These are phyloP conservation scores for Hordeum pubiflorum DNA, from an alignment of 202 grass and related monocot species.

Conservation along the genomic window DNA sequence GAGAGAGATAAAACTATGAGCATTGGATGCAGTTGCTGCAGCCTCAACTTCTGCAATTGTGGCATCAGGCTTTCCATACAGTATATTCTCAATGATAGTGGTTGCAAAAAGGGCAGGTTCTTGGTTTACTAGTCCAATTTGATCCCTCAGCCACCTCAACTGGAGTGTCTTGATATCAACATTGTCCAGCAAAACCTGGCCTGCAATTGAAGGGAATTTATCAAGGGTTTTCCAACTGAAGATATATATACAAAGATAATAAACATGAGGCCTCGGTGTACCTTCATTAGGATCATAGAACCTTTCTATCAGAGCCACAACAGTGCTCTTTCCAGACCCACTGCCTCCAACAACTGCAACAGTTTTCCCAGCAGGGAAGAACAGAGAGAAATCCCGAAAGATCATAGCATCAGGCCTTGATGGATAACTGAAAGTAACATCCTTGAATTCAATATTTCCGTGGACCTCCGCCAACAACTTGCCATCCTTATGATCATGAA, in stretches of 20 bases:
- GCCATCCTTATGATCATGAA: constrained; percentile 68
- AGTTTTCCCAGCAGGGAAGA: constrained; percentile 93
- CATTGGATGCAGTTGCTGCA: constrained; percentile 88
- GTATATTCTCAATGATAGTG: constrained; percentile 91
- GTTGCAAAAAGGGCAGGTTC: constrained; percentile 98
- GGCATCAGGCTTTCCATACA: constrained; percentile 91
- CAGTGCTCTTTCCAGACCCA: constrained; percentile 96
- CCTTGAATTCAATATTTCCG: constrained; percentile 98
- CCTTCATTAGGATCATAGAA: constrained; percentile 99
- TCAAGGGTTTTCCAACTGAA: neutral
- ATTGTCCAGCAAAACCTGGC: constrained; percentile 94
- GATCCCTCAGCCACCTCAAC: constrained; percentile 90
- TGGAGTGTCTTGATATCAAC: constrained; percentile 96
- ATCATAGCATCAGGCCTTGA: constrained; percentile 94
- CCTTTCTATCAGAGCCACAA: constrained; percentile 93
- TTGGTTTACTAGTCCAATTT: constrained; percentile 97
- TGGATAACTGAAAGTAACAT: constrained; percentile 94
- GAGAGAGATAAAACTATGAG: constrained; percentile 88
- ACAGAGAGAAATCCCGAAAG: constrained; percentile 91
- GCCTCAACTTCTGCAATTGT: constrained; percentile 88
- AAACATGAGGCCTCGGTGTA: constrained; percentile 10
- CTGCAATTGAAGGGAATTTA: constrained; percentile 35
- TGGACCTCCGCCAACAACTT: constrained; percentile 83
- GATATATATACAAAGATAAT: neutral
- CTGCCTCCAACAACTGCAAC: constrained; percentile 89